Base-by-base conservation (phyloP, 805 yeast genomes). In the Saturnispora quitensis region DNA sequence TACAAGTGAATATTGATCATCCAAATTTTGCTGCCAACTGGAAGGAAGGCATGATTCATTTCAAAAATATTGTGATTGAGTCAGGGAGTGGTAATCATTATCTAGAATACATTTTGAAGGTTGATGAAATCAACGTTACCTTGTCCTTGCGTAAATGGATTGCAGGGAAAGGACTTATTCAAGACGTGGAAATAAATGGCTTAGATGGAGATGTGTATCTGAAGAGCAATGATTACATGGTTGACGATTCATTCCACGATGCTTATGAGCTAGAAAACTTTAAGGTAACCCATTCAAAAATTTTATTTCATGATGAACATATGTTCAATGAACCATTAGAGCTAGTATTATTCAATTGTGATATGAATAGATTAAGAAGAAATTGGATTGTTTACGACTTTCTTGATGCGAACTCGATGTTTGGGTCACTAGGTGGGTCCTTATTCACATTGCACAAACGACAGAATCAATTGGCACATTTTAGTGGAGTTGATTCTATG, bases 361-460 rank as follows among this genome's bases (percentile, higher is more conserved):
- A 82, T 48, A 62, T 86, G 54, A 82, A 85, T 8, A 76, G 73
- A 55, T 62, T 86, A 40, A 69, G 88, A 43, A 74, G 81, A 8
- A 73, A 76, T 50, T 75, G 84, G 72, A 58, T 82, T 28, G 66
- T 83, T 43, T 68, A 81, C 51, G 93, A 86, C 63, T 73, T 86
- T 50, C 75, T 86, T 67, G 82, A 81, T 62, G 87, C 89, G 13
- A 74, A 74, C 51, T 80, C 82, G 47, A 80, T 84, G 33, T 80
- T 86, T 15, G 95, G 95, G 0, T 79, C 90, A 0, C 72, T 86
- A 13, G 84, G 85, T 60, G 84, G 84, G 50, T 80, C 93, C 1
- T 71, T 86, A 65, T 85, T 86, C 67, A 84, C 89, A 0, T 74
- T 86, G 22, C 93, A 86, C 59, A 84, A 84, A 61, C 77, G 86